phyloP scores from a whole-genome alignment of 2,329 filamentous ascomycete species.

The Epichloe sylvatica region DNA sequence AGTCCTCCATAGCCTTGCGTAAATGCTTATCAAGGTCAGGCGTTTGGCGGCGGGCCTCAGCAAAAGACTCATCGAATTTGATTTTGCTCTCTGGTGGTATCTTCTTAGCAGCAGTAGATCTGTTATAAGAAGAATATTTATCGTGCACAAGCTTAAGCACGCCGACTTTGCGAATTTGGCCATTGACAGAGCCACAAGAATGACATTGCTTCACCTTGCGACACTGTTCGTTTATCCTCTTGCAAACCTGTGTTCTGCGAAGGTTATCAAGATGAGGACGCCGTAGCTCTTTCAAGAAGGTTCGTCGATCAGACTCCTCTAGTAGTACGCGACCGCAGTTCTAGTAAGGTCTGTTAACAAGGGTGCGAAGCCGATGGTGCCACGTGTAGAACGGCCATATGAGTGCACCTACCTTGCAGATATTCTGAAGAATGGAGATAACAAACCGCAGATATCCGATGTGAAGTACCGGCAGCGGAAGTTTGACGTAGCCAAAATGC shows the following conservation, averaged over 20 bases:
- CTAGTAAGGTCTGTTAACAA: neutral
- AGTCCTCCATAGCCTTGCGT: conserved; percentile 83
- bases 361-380: neutral
- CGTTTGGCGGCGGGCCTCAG: conserved; percentile 61
- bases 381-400: neutral
- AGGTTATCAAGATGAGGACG: conserved; percentile 76
- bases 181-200: conserved; percentile 70
- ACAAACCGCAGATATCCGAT: conserved; percentile 92
- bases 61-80: conserved; percentile 75
- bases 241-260: conserved; percentile 67
- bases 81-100: conserved; percentile 67
- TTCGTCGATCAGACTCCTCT: conserved; percentile 62
- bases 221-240: conserved; percentile 79
- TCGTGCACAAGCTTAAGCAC: conserved; percentile 92
- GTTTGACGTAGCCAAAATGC: conserved; percentile 85
- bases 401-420: conserved; percentile 55
- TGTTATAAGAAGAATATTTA: conserved; percentile 78
- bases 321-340: conserved; percentile 73
- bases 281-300: conserved; percentile 67
- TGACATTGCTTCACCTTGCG: conserved; percentile 74
- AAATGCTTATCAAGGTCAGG: conserved; percentile 80
- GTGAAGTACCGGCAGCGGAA: conserved; percentile 86
- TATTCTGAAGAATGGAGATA: conserved; percentile 81
- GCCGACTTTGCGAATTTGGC: conserved; percentile 79
- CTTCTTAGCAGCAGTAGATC: conserved; percentile 77